These are phyloP conservation scores for Inga laurina DNA, from an alignment of 306 rosid species.

Conservation along the genomic window DNA sequence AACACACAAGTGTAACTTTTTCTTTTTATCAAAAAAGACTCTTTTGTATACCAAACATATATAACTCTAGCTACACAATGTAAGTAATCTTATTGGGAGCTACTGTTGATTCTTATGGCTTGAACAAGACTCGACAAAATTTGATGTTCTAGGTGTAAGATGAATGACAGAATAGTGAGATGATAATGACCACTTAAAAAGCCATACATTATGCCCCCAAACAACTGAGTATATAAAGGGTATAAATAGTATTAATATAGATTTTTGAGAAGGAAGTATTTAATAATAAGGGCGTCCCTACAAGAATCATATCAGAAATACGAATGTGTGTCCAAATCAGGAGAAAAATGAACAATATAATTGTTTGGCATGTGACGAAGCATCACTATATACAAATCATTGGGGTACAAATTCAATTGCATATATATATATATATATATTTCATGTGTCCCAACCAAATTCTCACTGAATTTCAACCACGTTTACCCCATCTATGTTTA, in stretches of 20 bases:
- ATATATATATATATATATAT: too few relatives aligned
- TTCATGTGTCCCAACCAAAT: not conserved
- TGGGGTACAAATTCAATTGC: not conserved
- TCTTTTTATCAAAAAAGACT: too few relatives aligned
- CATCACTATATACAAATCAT: not conserved
- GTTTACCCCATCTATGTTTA: not conserved
- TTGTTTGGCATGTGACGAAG: not conserved
- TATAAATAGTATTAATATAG: not conserved
- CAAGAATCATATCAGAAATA: not conserved
- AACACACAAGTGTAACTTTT: too few relatives aligned
- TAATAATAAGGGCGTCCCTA: not conserved
- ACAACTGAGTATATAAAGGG: too few relatives aligned
- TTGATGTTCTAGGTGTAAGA: not conserved
- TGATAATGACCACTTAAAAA: not conserved
- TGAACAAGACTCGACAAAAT: not conserved
- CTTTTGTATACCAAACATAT: too few relatives aligned
- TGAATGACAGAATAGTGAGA: not conserved
- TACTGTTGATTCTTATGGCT: not conserved
- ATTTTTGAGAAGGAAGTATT: not conserved
- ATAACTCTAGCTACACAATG: not conserved
- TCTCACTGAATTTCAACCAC: not conserved
- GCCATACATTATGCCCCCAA: too few relatives aligned
- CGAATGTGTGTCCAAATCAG: not conserved
- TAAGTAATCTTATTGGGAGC: not conserved
- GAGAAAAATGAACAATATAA: too few relatives aligned